These are phyloP conservation scores for Talaromyces amestolkiae DNA, from an alignment of 2,329 filamentous ascomycete genomes.

Conservation along the genomic window DNA sequence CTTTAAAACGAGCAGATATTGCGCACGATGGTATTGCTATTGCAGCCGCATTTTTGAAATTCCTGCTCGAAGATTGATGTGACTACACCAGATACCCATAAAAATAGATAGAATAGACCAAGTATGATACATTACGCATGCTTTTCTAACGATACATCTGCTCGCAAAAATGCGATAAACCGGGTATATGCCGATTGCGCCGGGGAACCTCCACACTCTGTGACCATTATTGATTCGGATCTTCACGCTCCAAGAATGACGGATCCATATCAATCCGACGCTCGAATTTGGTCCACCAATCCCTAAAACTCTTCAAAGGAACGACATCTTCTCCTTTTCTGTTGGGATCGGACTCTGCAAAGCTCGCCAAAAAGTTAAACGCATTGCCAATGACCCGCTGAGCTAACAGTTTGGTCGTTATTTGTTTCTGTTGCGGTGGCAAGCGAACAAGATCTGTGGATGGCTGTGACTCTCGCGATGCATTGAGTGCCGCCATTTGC, in stretches of 20 bases:
- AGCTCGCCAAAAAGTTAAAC: slow-evolving; percentile 92
- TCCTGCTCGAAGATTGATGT: slow-evolving; percentile 59
- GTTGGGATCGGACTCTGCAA: slow-evolving; percentile 61
- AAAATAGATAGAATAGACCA: slow-evolving; percentile 17
- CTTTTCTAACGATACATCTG: neutral
- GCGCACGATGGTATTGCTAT: slow-evolving; percentile 79
- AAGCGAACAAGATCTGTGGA: slow-evolving; percentile 32
- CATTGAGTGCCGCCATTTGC: slow-evolving; percentile 61
- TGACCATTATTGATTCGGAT: slow-evolving; percentile 36
- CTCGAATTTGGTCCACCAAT: slow-evolving; percentile 99
- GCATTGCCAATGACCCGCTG: slow-evolving; percentile 95
- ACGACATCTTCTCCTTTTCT: slow-evolving; percentile 73
- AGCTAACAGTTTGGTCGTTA: slow-evolving; percentile 74
- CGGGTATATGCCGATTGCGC: neutral
- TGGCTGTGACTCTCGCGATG: slow-evolving; percentile 25
- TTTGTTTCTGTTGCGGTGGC: slow-evolving; percentile 36
- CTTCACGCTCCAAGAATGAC: slow-evolving; percentile 75
- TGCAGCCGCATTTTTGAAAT: slow-evolving; percentile 70
- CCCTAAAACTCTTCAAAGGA: slow-evolving; percentile 89
- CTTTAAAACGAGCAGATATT: slow-evolving; percentile 61
- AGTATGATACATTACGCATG: slow-evolving; percentile 14
- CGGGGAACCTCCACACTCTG: neutral
- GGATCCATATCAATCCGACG: slow-evolving; percentile 80
- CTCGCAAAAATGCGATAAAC: neutral
- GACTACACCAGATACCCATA: slow-evolving; percentile 3